A percentile compares a stretch with the other conserved stretches of the same genome.
Conservation (phyloP, 805 yeast genomes). For the Wickerhamomyces bisporus region DNA sequence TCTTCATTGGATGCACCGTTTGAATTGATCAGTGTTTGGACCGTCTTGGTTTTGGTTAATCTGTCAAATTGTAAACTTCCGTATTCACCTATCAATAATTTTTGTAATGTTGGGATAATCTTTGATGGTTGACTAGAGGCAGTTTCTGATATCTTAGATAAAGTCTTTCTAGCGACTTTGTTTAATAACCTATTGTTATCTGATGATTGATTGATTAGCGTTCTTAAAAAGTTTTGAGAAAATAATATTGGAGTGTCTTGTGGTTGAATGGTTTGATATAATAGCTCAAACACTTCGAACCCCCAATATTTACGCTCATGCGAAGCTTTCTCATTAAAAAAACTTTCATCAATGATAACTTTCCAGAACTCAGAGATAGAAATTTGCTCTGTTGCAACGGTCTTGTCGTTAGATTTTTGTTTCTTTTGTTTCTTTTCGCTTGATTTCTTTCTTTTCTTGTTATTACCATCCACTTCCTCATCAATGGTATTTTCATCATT, state of each 20-base stretch:
- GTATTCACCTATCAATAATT: constrained; percentile 36
- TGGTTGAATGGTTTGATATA: constrained; percentile 30
- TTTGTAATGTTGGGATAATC: constrained; percentile 27
- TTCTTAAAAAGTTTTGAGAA: constrained; percentile 64
- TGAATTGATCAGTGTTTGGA: constrained; percentile 27
- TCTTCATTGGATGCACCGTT: constrained; percentile 9
- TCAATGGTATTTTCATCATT: constrained; percentile 18
- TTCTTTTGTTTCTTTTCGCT: constrained; percentile 23
- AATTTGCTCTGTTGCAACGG: constrained; percentile 20
- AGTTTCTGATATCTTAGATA: constrained; percentile 37
- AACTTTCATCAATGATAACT: constrained; percentile 69
- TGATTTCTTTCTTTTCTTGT: constrained; percentile 38
- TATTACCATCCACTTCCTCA: constrained; percentile 16
- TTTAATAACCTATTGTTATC: constrained; percentile 61
- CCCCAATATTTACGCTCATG: constrained; percentile 87
- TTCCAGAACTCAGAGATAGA: constrained; percentile 71
- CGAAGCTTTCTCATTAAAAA: constrained; percentile 72
- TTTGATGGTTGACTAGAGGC: constrained; percentile 33
- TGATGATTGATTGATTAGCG: constrained; percentile 70
- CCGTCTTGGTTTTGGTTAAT: constrained; percentile 66
- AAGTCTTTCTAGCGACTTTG: constrained; percentile 54
- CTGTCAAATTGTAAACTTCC: constrained; percentile 72
- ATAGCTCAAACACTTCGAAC: constrained; percentile 59
- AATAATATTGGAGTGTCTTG: constrained; percentile 30
- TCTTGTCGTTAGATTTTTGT: constrained; percentile 15